A percentile compares a stretch with the other conserved stretches of the same genome.
Conservation (phyloP, 2,329 filamentous ascomycete species). For the Microdochium bolleyi region DNA sequence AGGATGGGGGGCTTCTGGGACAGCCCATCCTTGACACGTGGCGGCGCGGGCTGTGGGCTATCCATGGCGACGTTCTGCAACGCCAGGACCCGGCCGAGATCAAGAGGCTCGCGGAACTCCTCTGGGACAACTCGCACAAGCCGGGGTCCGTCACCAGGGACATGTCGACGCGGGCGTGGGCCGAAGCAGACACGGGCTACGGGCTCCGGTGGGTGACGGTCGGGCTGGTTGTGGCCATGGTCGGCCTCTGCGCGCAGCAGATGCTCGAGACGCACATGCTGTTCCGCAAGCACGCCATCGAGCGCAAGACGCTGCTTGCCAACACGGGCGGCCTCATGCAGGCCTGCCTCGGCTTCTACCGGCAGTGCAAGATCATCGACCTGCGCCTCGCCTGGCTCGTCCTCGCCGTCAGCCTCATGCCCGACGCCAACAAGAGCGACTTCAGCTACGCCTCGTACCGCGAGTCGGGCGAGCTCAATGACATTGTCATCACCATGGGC, state of each 20-base stretch:
- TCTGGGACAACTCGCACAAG: not conserved
- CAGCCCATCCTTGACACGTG: not conserved
- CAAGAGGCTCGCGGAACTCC: not conserved
- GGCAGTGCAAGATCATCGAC: constrained; percentile 21
- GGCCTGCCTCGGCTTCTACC: constrained; percentile 20
- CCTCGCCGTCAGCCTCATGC: constrained; percentile 13
- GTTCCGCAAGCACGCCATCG: constrained; percentile 12
- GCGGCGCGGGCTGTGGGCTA: not conserved
- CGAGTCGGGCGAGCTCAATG: constrained; percentile 18
- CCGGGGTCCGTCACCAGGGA: not conserved
- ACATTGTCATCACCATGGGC: constrained; percentile 21
- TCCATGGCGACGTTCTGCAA: not conserved
- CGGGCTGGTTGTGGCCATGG: constrained; percentile 12
- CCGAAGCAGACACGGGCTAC: not conserved
- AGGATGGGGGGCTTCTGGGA: not conserved
- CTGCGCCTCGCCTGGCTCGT: constrained; percentile 24
- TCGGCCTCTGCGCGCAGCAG: constrained; percentile 12
- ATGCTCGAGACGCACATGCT: not conserved
- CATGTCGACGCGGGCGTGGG: not conserved
- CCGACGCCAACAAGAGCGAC: constrained; percentile 16
- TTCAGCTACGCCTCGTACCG: constrained; percentile 19
- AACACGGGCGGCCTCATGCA: constrained; percentile 18
- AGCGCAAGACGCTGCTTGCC: constrained; percentile 14
- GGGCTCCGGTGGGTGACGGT: not conserved
- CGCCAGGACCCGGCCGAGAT: not conserved